Base-by-base conservation (phyloP, 768 basidiomycete species). In the Paxillus rubicundulus region DNA sequence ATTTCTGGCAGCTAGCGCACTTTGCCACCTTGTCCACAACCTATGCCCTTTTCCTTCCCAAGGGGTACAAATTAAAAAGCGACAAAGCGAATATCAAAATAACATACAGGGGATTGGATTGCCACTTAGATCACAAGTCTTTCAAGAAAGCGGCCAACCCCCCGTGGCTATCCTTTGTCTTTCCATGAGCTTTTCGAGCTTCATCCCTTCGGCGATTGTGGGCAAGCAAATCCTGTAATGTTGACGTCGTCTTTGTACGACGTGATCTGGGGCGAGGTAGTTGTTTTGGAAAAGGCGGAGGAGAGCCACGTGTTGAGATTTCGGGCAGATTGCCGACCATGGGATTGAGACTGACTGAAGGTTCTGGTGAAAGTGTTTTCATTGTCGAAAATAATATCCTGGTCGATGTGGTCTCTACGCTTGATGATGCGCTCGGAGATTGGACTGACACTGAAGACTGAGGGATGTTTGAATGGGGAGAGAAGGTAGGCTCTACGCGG, bases 141-240 rank as follows among this genome's bases (percentile, higher is more conserved):
- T 62, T 57, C 58, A 67, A 49, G 63, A 86, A 87, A 30, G 78
- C 77, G 4, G 83, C 78, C 30, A 88, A 70, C 17, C 79, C 77
- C 24, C 65, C 71, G 4, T 53, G 59, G 14, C 57, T 59, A 43
- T 60, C 70, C 46, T 55, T 64, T 44, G 49, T 58, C 41, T 58
- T 61, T 51, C 54, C 53, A 8, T 37, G 58, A 2, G 54, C 49
- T 66, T 61, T 56, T 44, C 24, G 54, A 51, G 56, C 59, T 64
- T 70, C 67, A 58, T 71, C 73, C 45, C 72, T 71, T 61, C 79
- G 73, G 59, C 77, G 80, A 55, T 85, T 86, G 37, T 80, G 78
- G 24, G 77, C 77, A 32, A 90, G 72, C 73, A 91, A 77, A 39
- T 82, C 77, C 63, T 82, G 85, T 38, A 91, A 62, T 9, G 77